Base-by-base conservation (phyloP, 306 rosid genomes). In the Crataegus laevigata region DNA sequence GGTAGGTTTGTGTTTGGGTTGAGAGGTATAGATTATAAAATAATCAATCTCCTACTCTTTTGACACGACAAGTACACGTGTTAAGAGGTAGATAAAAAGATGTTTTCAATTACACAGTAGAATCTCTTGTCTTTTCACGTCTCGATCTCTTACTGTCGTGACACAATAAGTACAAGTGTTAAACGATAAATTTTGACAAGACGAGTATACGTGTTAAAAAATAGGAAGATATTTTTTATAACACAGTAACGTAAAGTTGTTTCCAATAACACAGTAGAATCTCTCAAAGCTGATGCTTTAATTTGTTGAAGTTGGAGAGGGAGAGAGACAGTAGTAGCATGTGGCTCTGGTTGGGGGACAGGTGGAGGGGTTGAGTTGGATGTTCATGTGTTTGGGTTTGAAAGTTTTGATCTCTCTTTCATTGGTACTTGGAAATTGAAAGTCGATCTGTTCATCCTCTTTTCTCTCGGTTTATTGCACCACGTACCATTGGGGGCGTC, bases 391-490 rank as follows among this genome's bases (percentile, higher is more conserved):
- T 58, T 58, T 11, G 24, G 24, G 6, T 22, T 58, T 24, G 62
- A 57, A 11, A 10, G 62, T 28, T 57, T 22, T 22, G 30, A 4
- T 28, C 63, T 1, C 4, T 22, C 6, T 57, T 57, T 57, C 2
- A 57, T 21, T 36, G 40, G 62, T 22, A 10, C 29, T 58, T 58
- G 24, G 63, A 7, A 25, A 58, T 58, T 25, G 32, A 22, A 65
- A 40, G 61, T n/a, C 22, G 65, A 25, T 22, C 43, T 51, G 36
- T 66, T 65, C 34, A 29, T 34, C 36, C 65, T 43, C 22, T 2
- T 19, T 17, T 36, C 51, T 71, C n/a, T 68, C 28, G 45, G n/a
- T 61, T 66, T 40, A 80, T 80, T 69, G 80, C 71, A 28, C 80
- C 84, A 75, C 84, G 80, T 75, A 7, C 36, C 21, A 1, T 15